Evolutionary conservation across 768 basidiomycete genomes (phyloP).

Genomic region (Naematelia aurantialba): DNA sequence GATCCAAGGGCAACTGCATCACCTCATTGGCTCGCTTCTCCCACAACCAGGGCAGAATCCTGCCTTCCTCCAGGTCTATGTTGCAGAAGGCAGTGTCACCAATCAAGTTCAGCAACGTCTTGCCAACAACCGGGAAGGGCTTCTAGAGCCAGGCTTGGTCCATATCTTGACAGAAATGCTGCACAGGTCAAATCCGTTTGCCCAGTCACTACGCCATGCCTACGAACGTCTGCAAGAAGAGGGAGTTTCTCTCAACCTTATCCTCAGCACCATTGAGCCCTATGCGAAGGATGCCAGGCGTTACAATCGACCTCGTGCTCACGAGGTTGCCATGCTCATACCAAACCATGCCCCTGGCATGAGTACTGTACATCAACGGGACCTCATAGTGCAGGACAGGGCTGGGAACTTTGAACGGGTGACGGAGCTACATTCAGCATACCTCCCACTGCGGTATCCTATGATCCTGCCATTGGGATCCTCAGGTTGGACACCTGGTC

Average conservation of each 20-base stretch:
- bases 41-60: slow-evolving; percentile 1
- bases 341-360: slow-evolving; percentile 37
- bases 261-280: slow-evolving; percentile 12
- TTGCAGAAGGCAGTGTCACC: slow-evolving; percentile 6
- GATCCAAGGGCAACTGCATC: slow-evolving; percentile 17
- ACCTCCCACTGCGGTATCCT: slow-evolving; percentile 54
- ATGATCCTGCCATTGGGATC: slow-evolving; percentile 54
- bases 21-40: slow-evolving; percentile 10
- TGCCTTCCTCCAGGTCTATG: slow-evolving; percentile 19
- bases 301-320: slow-evolving; percentile 55
- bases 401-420: slow-evolving; percentile 30
- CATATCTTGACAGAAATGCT: not conserved
- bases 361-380: not conserved
- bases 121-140: not conserved
- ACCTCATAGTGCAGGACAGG: not conserved
- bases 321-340: slow-evolving; percentile 55
- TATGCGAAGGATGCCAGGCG: slow-evolving; percentile 43
- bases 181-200: not conserved
- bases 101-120: slow-evolving; percentile 1
- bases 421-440: slow-evolving; percentile 50
- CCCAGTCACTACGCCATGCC: not conserved
- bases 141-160: not conserved
- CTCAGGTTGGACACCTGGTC: slow-evolving; percentile 51
- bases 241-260: not conserved
- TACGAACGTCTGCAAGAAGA: not conserved